Conservation (phyloP, 345 rosid genomes). For the thale cress (Arabidopsis thaliana) region TAIR10.1 NC_003074.8:8319001-8319500, state of each 20-base stretch:
- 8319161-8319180: constrained; percentile 52
- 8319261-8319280: constrained; percentile 53
- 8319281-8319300: constrained; percentile 22
- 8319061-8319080: constrained; percentile 62
- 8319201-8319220: constrained; percentile 71
- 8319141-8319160: constrained; percentile 60
- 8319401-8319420: constrained; percentile 79
- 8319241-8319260: constrained; percentile 66
- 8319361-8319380: constrained; percentile 73
- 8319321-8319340: constrained; percentile 43
- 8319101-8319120: constrained; percentile 63
- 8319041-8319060: constrained; percentile 51
- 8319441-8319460: constrained; percentile 82
- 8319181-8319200: constrained; percentile 82
- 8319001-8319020: constrained; percentile 63
- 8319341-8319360: constrained; percentile 51
- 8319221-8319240: constrained; percentile 71
- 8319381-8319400: constrained; percentile 74
- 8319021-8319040: constrained; percentile 50
- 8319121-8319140: constrained; percentile 61
- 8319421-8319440: constrained; percentile 81
- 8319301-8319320: constrained; percentile 25
- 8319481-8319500: background rate
- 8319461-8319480: constrained; percentile 71
- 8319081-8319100: constrained; percentile 54